phyloP scores from a whole-genome alignment of 176 grass and related monocot species.

The Aegilops speltoides region DNA sequence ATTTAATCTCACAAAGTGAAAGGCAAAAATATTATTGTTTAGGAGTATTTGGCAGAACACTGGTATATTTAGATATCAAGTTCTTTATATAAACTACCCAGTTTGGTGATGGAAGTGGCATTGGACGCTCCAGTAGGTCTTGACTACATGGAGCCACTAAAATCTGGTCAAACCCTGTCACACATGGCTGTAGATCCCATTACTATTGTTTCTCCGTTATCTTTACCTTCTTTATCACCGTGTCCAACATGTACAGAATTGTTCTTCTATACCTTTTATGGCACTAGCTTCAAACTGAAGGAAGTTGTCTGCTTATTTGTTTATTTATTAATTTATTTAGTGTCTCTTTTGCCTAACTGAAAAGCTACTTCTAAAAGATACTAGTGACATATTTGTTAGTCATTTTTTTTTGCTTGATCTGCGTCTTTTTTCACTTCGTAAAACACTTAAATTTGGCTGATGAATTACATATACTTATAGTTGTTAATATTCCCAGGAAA shows the following conservation, averaged over 20 bases:
- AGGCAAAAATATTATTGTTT: background rate
- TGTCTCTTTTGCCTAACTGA: background rate
- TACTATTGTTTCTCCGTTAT: background rate
- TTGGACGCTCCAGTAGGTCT: background rate
- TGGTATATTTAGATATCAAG: background rate
- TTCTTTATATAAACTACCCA: background rate
- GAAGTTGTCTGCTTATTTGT: background rate
- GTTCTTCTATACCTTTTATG: background rate
- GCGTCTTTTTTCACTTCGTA: background rate
- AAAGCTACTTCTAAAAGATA: conserved; percentile 2
- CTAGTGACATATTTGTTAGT: background rate
- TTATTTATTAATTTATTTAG: background rate
- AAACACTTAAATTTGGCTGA: background rate
- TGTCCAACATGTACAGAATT: background rate
- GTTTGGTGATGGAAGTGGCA: background rate
- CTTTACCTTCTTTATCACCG: background rate
- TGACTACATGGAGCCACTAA: background rate
- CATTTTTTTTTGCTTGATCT: conserved; percentile 20
- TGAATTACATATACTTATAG: conserved; percentile 6
- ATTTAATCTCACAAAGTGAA: background rate
- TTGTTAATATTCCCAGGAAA: conserved; percentile 58
- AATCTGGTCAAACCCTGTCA: background rate
- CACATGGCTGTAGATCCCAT: background rate
- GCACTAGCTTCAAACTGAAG: conserved; percentile 7
- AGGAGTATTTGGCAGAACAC: background rate